Evolutionary conservation across 306 rosid genomes (phyloP).

Genomic region (Cucumis sativus): Cucumber_9930_V3 NC_026656.2:4742501-4743000

Average conservation of each 20-base stretch:
- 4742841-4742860: slow-evolving; percentile 9
- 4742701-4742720: slow-evolving; percentile 33
- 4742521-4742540: slow-evolving; percentile 50
- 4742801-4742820: not conserved
- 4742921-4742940: slow-evolving; percentile 99
- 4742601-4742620: slow-evolving; percentile 16
- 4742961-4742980: slow-evolving; percentile 99
- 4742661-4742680: slow-evolving; percentile 35
- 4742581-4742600: slow-evolving; percentile 48
- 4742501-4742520: slow-evolving; percentile 41
- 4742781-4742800: slow-evolving; percentile 18
- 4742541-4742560: slow-evolving; percentile 29
- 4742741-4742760: slow-evolving; percentile 23
- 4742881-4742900: slow-evolving; percentile 92
- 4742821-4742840: slow-evolving; percentile 9
- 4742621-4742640: slow-evolving; percentile 23
- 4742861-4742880: slow-evolving; percentile 41
- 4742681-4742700: slow-evolving; percentile 22
- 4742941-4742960: slow-evolving; percentile 92
- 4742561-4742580: slow-evolving; percentile 50
- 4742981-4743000: slow-evolving; percentile 99
- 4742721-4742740: slow-evolving; percentile 12
- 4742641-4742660: slow-evolving; percentile 42
- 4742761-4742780: slow-evolving; percentile 21
- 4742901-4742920: slow-evolving; percentile 98